A percentile compares a stretch with the other conserved stretches of the same genome.
Conservation (phyloP, 116 monocot genomes). For the Papilionanthe hybrid region DNA sequence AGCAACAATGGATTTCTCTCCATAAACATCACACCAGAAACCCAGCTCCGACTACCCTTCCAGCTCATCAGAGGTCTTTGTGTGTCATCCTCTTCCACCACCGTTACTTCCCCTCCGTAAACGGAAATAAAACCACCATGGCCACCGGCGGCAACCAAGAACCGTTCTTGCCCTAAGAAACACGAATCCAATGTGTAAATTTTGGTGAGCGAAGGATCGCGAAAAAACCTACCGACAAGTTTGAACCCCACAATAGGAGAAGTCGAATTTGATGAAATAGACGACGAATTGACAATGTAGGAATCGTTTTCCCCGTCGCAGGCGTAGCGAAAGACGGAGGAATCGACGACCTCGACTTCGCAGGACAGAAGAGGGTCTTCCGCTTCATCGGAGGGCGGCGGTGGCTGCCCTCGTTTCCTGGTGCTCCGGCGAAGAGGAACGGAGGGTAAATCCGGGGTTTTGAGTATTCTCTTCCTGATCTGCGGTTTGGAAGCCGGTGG, state of each 20-base stretch:
- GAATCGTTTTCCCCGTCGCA: background rate
- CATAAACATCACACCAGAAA: constrained; percentile 32
- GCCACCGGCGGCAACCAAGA: constrained; percentile 35
- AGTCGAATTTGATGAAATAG: background rate
- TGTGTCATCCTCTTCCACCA: background rate
- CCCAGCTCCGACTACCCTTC: constrained; percentile 42
- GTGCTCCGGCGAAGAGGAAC: constrained; percentile 9
- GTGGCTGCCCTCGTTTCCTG: background rate
- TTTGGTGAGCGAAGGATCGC: constrained; percentile 25
- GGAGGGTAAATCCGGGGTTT: background rate
- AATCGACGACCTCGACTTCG: background rate
- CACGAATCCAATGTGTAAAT: constrained; percentile 33
- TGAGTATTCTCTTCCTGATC: background rate
- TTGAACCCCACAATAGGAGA: constrained; percentile 17
- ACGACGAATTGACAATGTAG: background rate
- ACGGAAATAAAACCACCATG: constrained; percentile 27
- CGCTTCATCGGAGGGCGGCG: background rate
- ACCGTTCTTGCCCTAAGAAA: background rate
- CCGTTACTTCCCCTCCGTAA: constrained; percentile 11
- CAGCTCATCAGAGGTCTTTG: constrained; percentile 28
- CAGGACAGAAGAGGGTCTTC: background rate
- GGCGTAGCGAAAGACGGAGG: constrained; percentile 18
- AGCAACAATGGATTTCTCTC: constrained; percentile 25
- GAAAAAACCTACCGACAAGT: constrained; percentile 18
- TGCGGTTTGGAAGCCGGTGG: background rate